Evolutionary conservation across 768 basidiomycete species (phyloP), one percentile per base, ranked within the genome.

Genomic region (Myochromella boudieri): DNA sequence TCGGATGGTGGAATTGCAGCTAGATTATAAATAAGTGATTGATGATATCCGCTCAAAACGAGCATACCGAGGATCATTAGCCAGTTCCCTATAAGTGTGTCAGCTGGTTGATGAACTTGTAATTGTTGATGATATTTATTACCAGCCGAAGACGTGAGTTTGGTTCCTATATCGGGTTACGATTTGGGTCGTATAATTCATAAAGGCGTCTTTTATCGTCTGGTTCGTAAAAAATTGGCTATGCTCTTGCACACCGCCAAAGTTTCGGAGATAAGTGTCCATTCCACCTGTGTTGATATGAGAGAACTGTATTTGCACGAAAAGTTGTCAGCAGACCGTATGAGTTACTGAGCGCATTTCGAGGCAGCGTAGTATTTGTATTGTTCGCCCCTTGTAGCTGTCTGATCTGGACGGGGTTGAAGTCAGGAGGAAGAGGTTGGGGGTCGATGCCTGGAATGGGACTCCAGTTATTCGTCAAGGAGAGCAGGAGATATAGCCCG

Each of bases 211-310:
- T 29, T 81, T 64, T 24, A 84, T 63, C 10, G 67, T 72, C 36
- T 70, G 59, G 49, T 84, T 68, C 10, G 69, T 70, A 61, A 77
- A 86, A 59, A 86, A 86, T 38, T 78, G 69, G 48, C 83, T 82
- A 58, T 86, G 84, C 17, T 60, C 49, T 29, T 62, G 69, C 56
- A 46, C 52, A n/a, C 57, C 60, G 8, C 64, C 67, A 44, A 72
- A 77, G 60, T 69, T 68, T 52, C 78, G 74, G 42, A 85, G 78
- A 58, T 85, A 86, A 11, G 71, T 60, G 60, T 86, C 84, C 80
- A 84, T 83, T 26, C 83, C 82, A 38, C 82, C 82, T 82, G 26
- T 10, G 20, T 11, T 21, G 18, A 45, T 9, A 38, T 14, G 28
- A 21, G 2, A 12, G 2, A 1, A 27, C 27, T 24, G 15, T 4